Base-by-base conservation (phyloP, 805 yeast genomes). In the Saccharomyces jurei region DNA sequence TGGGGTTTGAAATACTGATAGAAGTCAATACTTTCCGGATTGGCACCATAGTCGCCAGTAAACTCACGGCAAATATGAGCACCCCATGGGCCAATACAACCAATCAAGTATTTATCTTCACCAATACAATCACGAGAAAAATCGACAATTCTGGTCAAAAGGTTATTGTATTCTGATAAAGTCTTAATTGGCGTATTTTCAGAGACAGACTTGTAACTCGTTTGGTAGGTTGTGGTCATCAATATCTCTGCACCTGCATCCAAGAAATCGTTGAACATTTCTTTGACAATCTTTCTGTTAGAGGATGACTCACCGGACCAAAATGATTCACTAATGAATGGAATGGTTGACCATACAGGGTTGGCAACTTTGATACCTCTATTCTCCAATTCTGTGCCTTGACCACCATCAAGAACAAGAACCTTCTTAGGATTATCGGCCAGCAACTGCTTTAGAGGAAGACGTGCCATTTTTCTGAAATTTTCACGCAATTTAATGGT, bases 61-160 rank as follows among this genome's bases (percentile, higher is more conserved):
- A 84, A 88, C 62, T 88, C 96, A 0, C 85, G 76, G 29, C 85
- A 81, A 41, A 85, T 63, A 59, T 71, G 81, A 0, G 91, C 87
- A 0, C 91, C 95, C 65, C 81, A 88, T 0, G 96, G 89, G 0
- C 96, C 96, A 41, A 87, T 69, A 6, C 87, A 80, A 0, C 87
- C 95, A 1, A 66, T 57, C 36, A 63, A 52, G 51, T 62, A 64
- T 46, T 50, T 56, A 17, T 60, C 62, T 3, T 59, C 56, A 28
- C 66, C 68, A 26, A 63, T 57, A 46, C 64, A 59, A 5, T 52
- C 52, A n/a, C 68, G 55, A 8, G 63, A 57, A 49, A 63, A 66
- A 0, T 46, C 10, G 6, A 60, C 61, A 14, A 68, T 68, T 31
- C 56, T 60, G 22, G 48, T 56, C 41, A 66, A 53, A 25, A 68